Conservation (phyloP, 345 rosid species). For the Durio zibethinus region DNA sequence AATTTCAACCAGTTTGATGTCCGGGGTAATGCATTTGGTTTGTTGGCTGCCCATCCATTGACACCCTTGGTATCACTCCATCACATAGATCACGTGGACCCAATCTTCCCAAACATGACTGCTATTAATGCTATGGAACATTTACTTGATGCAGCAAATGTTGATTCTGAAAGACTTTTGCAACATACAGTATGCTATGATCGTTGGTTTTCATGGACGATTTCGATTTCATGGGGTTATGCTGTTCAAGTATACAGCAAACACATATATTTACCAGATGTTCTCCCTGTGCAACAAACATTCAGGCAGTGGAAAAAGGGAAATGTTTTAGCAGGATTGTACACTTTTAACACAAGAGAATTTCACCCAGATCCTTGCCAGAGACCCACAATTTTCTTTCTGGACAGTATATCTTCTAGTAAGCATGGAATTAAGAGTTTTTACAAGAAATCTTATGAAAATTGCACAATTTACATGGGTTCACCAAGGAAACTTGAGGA, state of each 20-base stretch:
- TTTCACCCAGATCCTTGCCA: conserved; percentile 56
- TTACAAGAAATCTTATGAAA: conserved; percentile 47
- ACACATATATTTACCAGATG: conserved; percentile 43
- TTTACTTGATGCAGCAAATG: conserved; percentile 45
- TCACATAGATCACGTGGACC: conserved; percentile 53
- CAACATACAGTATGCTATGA: conserved; percentile 80
- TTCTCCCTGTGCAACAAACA: conserved; percentile 51
- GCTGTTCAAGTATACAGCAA: conserved; percentile 57
- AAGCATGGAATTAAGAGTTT: conserved; percentile 33
- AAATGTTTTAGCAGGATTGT: conserved; percentile 27
- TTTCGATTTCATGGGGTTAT: conserved; percentile 85
- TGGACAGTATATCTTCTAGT: conserved; percentile 34
- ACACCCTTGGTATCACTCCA: conserved; percentile 76
- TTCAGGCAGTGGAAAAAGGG: conserved; percentile 63
- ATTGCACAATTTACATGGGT: conserved; percentile 41
- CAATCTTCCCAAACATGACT: conserved; percentile 74
- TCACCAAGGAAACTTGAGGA: conserved; percentile 60
- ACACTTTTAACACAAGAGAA: conserved; percentile 54
- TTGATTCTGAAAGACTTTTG: conserved; percentile 63
- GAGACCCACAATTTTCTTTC: conserved; percentile 65
- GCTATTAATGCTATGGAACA: conserved; percentile 41
- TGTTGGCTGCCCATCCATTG: conserved; percentile 64
- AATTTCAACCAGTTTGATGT: conserved; percentile 53
- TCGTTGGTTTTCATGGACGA: conserved; percentile 71
- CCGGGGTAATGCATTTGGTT: conserved; percentile 65